Evolutionary conservation across 345 rosid genomes (phyloP).

Genomic region (Geranium rotundifolium): DNA sequence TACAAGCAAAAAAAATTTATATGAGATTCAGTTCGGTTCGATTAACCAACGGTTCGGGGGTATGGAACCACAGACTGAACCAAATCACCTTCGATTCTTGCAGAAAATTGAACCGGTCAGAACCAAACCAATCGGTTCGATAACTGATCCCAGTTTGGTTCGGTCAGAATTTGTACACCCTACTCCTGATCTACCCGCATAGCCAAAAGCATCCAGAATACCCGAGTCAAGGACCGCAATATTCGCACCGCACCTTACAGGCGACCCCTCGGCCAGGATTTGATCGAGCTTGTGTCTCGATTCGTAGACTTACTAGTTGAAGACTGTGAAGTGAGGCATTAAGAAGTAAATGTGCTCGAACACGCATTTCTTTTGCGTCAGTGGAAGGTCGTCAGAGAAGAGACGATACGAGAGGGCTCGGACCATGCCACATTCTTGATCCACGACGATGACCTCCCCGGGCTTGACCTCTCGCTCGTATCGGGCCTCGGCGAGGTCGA

Average conservation of each 20-base stretch:
- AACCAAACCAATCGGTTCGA: conserved; percentile 89
- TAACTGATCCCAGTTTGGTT: conserved; percentile 68
- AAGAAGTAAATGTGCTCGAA: conserved; percentile 90
- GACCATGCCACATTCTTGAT: conserved; percentile 48
- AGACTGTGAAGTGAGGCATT: conserved; percentile 72
- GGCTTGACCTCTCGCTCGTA: conserved; percentile 91
- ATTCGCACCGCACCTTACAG: conserved; percentile 82
- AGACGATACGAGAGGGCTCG: conserved; percentile 30
- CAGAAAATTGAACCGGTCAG: too few species aligned
- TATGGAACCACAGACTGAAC: too few species aligned
- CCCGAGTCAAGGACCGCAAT: conserved; percentile 97
- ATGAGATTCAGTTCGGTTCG: too few species aligned
- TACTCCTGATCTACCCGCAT: conserved; percentile 77
- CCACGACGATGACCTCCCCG: conserved; percentile 82
- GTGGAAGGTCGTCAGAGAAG: conserved; percentile 46
- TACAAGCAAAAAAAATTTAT: too few species aligned
- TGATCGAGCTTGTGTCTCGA: conserved; percentile 64
- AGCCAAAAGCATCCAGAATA: conserved; percentile 86
- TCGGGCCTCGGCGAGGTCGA: conserved; percentile 85
- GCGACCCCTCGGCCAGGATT: conserved; percentile 67
- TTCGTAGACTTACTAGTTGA: conserved; percentile 75
- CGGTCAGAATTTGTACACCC: too few species aligned
- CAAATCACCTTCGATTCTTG: too few species aligned
- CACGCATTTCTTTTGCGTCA: conserved; percentile 71
- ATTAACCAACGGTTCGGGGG: too few species aligned